Percentiles rank a stretch among this genome's conserved stretches.
phyloP scores from a whole-genome alignment of 345 rosid species.

The Eutrema japonicum region DNA sequence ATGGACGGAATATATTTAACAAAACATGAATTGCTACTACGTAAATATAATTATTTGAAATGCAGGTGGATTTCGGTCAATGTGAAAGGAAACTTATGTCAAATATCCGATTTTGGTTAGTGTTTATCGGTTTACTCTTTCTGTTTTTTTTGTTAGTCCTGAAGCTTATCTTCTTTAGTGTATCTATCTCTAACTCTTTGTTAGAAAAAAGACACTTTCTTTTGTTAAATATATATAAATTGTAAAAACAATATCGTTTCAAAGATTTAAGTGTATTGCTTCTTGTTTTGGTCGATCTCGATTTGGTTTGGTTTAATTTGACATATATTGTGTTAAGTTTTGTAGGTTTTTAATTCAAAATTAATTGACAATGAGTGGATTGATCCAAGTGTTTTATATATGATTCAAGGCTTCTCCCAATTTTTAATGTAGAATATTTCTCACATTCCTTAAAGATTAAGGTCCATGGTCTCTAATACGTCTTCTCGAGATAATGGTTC shows the following conservation, averaged over 20 bases:
- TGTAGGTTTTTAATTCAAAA: too few species aligned
- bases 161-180: neutral
- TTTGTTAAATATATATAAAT: neutral
- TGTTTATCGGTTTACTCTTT: constrained; percentile 2
- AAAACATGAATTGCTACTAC: neutral
- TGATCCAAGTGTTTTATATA: too few species aligned
- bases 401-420: too few species aligned
- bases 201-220: neutral
- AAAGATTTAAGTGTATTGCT: neutral
- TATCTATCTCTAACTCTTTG: neutral
- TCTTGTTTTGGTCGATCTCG: neutral
- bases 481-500: too few species aligned
- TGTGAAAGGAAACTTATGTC: constrained; percentile 31
- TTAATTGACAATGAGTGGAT: too few species aligned
- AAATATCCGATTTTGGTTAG: constrained; percentile 32
- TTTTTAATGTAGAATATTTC: too few species aligned
- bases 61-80: constrained; percentile 31
- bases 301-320: neutral
- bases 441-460: too few species aligned
- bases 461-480: too few species aligned
- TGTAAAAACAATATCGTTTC: neutral
- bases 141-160: neutral
- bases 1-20: too few species aligned
- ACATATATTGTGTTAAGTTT: too few species aligned
- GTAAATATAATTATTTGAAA: neutral